phyloP scores from a whole-genome alignment of 2,329 filamentous ascomycete genomes.

The Fusarium verrucosum region DNA sequence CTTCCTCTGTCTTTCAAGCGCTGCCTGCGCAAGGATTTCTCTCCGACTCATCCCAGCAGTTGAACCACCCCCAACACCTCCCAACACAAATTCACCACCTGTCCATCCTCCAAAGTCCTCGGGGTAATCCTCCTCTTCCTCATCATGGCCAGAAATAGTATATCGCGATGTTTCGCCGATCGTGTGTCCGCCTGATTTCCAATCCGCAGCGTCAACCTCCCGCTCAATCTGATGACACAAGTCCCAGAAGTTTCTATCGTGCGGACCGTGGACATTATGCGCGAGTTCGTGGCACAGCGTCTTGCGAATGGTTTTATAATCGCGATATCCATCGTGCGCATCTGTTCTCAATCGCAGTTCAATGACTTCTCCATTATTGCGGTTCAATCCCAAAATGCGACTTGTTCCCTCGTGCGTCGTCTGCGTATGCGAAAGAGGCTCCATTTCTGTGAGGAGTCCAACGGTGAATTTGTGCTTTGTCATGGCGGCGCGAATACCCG shows the following conservation, averaged over 20 bases:
- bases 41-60: slow-evolving; percentile 68
- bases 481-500: slow-evolving; percentile 88
- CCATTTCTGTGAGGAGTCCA: slow-evolving; percentile 92
- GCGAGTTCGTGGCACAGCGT: slow-evolving; percentile 95
- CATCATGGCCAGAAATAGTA: slow-evolving; percentile 61
- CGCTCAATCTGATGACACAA: slow-evolving; percentile 86
- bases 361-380: slow-evolving; percentile 88
- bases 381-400: slow-evolving; percentile 84
- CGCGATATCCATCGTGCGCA: slow-evolving; percentile 90
- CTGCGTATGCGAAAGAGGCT: slow-evolving; percentile 81
- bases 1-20: slow-evolving; percentile 49
- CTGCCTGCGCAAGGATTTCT: slow-evolving; percentile 73
- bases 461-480: slow-evolving; percentile 84
- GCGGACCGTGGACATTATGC: slow-evolving; percentile 86
- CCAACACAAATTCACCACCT: slow-evolving; percentile 80
- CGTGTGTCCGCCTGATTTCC: slow-evolving; percentile 73
- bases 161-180: slow-evolving; percentile 72
- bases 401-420: slow-evolving; percentile 75
- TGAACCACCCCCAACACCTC: slow-evolving; percentile 60
- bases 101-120: slow-evolving; percentile 80
- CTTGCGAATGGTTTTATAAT: slow-evolving; percentile 89
- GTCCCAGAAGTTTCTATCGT: slow-evolving; percentile 90
- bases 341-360: slow-evolving; percentile 92
- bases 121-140: slow-evolving; percentile 56
- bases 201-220: slow-evolving; percentile 84